These are phyloP conservation scores for Aschersonia sp. DNA, from an alignment of 2,329 filamentous ascomycete species.

Conservation along the genomic window DNA sequence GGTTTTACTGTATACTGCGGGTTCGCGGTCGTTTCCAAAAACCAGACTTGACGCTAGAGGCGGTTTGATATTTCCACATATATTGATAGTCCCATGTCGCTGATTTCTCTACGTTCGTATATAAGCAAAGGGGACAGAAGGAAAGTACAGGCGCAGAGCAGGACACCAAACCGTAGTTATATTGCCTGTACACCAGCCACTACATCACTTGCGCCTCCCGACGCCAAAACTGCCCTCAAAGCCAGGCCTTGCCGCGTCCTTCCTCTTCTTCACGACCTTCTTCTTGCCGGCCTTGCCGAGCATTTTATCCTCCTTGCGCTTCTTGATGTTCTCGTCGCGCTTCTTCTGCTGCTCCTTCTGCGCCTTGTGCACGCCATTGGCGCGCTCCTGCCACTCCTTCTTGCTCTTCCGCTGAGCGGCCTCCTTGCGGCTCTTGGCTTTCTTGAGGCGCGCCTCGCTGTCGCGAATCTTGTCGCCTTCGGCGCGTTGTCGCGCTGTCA, in stretches of 20 bases:
- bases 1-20: too few species aligned
- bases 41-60: too few species aligned
- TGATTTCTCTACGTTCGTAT: too few species aligned
- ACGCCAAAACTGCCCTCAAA: slow-evolving; percentile 56
- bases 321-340: slow-evolving; percentile 63
- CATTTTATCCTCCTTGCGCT: slow-evolving; percentile 60
- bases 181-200: neutral
- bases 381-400: slow-evolving; percentile 68
- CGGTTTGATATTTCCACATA: too few species aligned
- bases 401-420: slow-evolving; percentile 81
- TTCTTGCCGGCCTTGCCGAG: slow-evolving; percentile 44
- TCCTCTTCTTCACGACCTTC: slow-evolving; percentile 30
- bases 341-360: slow-evolving; percentile 73
- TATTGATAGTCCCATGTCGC: too few species aligned
- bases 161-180: neutral
- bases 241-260: slow-evolving; percentile 43
- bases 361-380: slow-evolving; percentile 57
- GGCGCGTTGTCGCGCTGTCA: slow-evolving; percentile 76
- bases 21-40: too few species aligned
- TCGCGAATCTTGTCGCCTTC: slow-evolving; percentile 84
- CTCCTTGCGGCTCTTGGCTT: slow-evolving; percentile 88
- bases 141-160: neutral
- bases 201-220: slow-evolving; percentile 30
- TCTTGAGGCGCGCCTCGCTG: slow-evolving; percentile 78
- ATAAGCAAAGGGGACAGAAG: neutral